Evolutionary conservation across 805 yeast genomes (phyloP), one percentile per base, ranked within the genome.

Genomic region (Saturnispora saitoi): DNA sequence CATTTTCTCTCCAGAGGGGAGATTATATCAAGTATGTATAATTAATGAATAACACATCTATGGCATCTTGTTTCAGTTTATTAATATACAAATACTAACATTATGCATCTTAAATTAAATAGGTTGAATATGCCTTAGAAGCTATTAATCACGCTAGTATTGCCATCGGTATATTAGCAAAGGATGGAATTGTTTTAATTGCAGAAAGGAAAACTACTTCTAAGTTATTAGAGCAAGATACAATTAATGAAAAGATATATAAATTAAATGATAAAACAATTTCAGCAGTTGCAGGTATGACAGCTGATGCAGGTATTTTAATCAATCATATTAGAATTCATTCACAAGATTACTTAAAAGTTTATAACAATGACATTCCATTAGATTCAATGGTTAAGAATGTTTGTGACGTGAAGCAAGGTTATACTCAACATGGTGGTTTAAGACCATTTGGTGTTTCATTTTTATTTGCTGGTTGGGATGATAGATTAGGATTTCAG

Each of bases 341-440:
- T 51, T 95, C 96, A 4, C 99, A 93, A 68, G 75, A 75, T 56
- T 85, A 93, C 66, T 73, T 93, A 57, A 82, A 86, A 65, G 78
- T 86, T 15, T 93, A 89, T 67, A 86, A 86, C 63, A 96, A 89
- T 68, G 89, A 89, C 54, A 86, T 91, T 45, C 97, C 97, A n/a
- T 85, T 91, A 50, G 97, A 89, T 66, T 75, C 82, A 48, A 77
- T 93, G 55, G 96, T 93, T 55, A 86, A 87, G 63, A 76, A 84
- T 54, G 74, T 93, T 54, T 89, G 97, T 70, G 95, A 93, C 68
- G 78, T 87, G 54, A 93, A 93, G 68, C 99, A 93, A 66, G 96
- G 98, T 10, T 93, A 93, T 67, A 93, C 99, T 7, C 99, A 93
- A 68, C 95, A 86, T 63, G 99, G 99, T 63, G 99, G 99, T 32